phyloP scores from a whole-genome alignment of 1,284 basidiomycete genomes.

The Cutaneotrichosporon curvatum region DNA sequence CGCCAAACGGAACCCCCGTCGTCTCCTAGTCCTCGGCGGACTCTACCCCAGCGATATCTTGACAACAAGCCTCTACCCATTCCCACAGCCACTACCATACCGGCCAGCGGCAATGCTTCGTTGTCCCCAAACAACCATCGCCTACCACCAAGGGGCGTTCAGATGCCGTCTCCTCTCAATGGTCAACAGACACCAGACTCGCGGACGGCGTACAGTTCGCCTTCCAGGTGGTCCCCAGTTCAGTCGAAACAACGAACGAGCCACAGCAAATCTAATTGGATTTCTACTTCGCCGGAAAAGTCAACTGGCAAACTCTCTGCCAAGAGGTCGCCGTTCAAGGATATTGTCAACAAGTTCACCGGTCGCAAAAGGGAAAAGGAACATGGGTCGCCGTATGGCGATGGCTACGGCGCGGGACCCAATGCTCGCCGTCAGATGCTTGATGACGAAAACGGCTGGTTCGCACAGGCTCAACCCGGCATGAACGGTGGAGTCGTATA shows the following conservation, averaged over 20 bases:
- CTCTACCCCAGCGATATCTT: slow-evolving; percentile 20
- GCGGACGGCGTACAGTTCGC: slow-evolving; percentile 1
- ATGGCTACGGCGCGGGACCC: too few relatives aligned
- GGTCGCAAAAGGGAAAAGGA: slow-evolving; percentile 31
- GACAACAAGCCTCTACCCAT: slow-evolving; percentile 37
- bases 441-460: slow-evolving; percentile 15
- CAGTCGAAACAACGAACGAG: slow-evolving; percentile 20
- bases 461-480: slow-evolving; percentile 15
- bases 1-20: background rate
- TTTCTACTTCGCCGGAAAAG: background rate
- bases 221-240: slow-evolving; percentile 17
- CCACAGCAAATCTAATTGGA: too few relatives aligned
- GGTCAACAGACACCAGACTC: background rate
- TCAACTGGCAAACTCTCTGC: slow-evolving; percentile 1
- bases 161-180: slow-evolving; percentile 20
- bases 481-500: slow-evolving; percentile 11
- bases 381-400: slow-evolving; percentile 3
- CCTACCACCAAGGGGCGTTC: background rate
- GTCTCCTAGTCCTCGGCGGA: background rate
- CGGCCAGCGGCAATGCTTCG: slow-evolving; percentile 11
- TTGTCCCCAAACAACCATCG: slow-evolving; percentile 1
- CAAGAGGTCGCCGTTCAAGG: slow-evolving; percentile 35
- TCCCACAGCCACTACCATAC: slow-evolving; percentile 19
- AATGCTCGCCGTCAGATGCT: too few relatives aligned
- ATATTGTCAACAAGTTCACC: slow-evolving; percentile 33